Conservation (phyloP, 2,329 filamentous ascomycete species). For the Pseudogymnoascus pannorum region DNA sequence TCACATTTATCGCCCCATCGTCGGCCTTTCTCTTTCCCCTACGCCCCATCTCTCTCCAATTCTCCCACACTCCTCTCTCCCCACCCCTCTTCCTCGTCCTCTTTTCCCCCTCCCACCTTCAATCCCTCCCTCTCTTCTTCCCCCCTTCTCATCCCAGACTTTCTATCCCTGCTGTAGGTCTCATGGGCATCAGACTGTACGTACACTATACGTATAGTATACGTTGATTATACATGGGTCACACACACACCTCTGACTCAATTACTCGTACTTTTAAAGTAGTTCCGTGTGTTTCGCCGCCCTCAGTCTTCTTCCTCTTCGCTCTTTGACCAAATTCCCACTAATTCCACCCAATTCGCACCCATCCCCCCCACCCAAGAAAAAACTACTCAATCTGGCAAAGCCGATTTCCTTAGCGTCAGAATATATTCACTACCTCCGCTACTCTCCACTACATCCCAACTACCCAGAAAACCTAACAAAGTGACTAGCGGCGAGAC, state of each 20-base stretch:
- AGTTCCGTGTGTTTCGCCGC: not conserved
- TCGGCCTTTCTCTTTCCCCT: not conserved
- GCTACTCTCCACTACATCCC: not conserved
- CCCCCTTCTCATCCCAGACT: constrained; percentile 10
- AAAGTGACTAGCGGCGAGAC: not conserved
- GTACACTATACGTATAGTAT: not conserved
- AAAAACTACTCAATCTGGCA: not conserved
- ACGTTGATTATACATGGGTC: not conserved
- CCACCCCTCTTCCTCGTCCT: not conserved
- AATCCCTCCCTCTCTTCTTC: not conserved
- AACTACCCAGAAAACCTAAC: not conserved
- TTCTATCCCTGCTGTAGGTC: constrained; percentile 14
- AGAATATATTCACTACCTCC: not conserved
- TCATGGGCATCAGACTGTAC: constrained; percentile 15
- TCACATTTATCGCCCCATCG: not conserved
- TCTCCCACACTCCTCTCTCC: not conserved
- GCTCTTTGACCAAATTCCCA: not conserved
- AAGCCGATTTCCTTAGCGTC: not conserved
- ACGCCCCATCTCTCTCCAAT: not conserved
- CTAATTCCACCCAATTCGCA: not conserved
- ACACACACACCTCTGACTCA: too few relatives aligned
- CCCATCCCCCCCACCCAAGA: not conserved
- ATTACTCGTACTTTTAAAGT: not conserved
- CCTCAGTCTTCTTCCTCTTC: not conserved
- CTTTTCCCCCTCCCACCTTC: not conserved